phyloP scores from a whole-genome alignment of 305 asterid species.

The Rubia tinctorum region DNA sequence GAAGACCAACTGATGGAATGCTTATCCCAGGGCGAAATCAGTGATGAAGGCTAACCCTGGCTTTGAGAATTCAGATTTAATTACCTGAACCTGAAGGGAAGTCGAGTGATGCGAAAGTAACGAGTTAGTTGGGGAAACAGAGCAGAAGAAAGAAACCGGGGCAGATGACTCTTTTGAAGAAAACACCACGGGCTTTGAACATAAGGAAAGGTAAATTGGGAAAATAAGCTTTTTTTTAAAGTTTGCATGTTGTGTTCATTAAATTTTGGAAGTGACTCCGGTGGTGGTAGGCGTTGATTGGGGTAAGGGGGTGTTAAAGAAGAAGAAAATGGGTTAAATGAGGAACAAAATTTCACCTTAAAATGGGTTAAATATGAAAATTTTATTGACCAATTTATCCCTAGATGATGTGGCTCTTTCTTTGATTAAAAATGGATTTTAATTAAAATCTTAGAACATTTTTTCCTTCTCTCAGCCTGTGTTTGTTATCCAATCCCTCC shows the following conservation, averaged over 20 bases:
- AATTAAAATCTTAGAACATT: too few relatives aligned
- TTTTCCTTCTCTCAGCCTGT: too few relatives aligned
- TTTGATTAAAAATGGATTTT: too few relatives aligned
- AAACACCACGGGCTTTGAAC: conserved; percentile 44
- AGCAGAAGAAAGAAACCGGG: conserved; percentile 30
- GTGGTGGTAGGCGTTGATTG: too few relatives aligned
- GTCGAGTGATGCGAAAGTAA: conserved; percentile 20
- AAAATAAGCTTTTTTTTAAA: background rate
- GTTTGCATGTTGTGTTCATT: conserved; percentile 9
- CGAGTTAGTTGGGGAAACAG: conserved; percentile 25
- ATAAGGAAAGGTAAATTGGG: conserved; percentile 42
- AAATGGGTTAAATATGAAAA: too few relatives aligned
- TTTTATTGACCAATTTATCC: too few relatives aligned
- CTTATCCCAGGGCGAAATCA: conserved; percentile 17
- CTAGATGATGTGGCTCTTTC: too few relatives aligned
- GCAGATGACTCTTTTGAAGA: conserved; percentile 58
- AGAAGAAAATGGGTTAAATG: too few relatives aligned
- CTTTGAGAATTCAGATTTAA: conserved; percentile 31
- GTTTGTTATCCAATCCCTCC: too few relatives aligned
- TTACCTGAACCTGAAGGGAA: conserved; percentile 21
- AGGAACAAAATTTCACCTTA: too few relatives aligned
- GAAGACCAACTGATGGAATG: conserved; percentile 21
- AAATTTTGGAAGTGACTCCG: background rate
- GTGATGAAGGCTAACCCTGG: conserved; percentile 12
- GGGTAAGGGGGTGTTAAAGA: too few relatives aligned